These are phyloP conservation scores for Tricholoma hemisulphureum DNA, from an alignment of 768 basidiomycete species.

Conservation along the genomic window DNA sequence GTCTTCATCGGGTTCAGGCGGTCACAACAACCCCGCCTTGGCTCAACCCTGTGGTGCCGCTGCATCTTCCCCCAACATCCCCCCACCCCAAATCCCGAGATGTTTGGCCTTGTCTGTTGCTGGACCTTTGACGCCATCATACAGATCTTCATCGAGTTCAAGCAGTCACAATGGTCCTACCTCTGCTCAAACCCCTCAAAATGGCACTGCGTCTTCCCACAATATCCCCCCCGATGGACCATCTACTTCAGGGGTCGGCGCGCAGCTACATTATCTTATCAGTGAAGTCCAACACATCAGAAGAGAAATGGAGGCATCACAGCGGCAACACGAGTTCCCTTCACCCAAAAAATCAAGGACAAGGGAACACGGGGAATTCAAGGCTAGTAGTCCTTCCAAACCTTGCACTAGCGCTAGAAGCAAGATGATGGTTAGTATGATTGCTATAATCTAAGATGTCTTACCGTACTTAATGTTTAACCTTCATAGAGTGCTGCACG, in stretches of 20 bases:
- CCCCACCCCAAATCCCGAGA: background rate
- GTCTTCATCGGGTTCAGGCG: background rate
- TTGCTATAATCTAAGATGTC: background rate
- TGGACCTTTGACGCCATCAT: background rate
- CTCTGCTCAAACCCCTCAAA: background rate
- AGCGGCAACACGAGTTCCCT: background rate
- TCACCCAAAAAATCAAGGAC: background rate
- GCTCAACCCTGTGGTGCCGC: background rate
- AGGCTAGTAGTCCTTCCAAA: background rate
- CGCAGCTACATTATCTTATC: background rate
- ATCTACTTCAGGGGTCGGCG: background rate
- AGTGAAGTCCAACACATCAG: background rate
- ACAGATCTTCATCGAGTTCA: background rate
- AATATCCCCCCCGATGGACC: background rate
- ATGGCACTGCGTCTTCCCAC: background rate
- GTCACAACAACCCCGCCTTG: background rate
- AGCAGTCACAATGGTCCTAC: background rate
- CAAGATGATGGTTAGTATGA: background rate
- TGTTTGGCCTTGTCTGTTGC: background rate
- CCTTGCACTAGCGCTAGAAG: background rate
- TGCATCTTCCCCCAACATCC: background rate
- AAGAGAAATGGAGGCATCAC: background rate
- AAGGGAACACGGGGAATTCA: conserved; percentile 1
- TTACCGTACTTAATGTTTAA: background rate
- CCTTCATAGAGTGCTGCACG: conserved; percentile 1